phyloP scores from a whole-genome alignment of 306 rosid species.

The Sophora flavescens region DNA sequence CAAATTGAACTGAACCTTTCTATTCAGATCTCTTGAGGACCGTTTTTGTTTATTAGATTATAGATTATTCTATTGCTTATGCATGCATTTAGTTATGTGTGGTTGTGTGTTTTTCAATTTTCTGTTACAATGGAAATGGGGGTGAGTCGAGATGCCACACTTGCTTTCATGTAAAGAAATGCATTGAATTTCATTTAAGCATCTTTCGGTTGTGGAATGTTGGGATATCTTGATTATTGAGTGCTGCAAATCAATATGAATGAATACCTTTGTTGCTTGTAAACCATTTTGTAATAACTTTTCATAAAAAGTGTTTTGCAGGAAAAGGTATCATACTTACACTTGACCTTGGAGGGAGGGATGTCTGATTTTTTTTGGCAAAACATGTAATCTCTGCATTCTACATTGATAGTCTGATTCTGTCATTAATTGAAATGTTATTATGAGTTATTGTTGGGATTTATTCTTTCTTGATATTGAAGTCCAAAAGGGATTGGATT shows the following conservation, averaged over 20 bases:
- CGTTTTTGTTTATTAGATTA: conserved; percentile 24
- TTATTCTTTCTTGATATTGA: conserved; percentile 29
- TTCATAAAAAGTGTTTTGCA: conserved; percentile 76
- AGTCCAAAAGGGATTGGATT: conserved; percentile 37
- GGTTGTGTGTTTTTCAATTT: neutral
- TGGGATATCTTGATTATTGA: conserved; percentile 24
- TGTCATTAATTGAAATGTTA: conserved; percentile 17
- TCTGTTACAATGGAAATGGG: neutral
- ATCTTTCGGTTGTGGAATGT: conserved; percentile 1
- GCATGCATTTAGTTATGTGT: neutral
- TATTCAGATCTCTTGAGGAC: conserved; percentile 86
- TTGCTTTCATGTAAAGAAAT: neutral
- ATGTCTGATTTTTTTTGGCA: neutral
- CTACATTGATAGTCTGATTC: neutral
- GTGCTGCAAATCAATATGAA: conserved; percentile 16
- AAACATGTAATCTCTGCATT: conserved; percentile 12
- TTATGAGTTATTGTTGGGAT: conserved; percentile 8
- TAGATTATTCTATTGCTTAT: neutral
- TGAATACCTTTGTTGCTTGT: conserved; percentile 14
- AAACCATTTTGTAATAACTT: conserved; percentile 34
- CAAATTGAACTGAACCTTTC: conserved; percentile 88
- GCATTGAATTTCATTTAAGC: conserved; percentile 21
- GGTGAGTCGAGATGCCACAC: neutral
- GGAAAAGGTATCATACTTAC: conserved; percentile 66
- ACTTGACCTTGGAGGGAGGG: conserved; percentile 23